Percentiles rank a stretch among this genome's conserved stretches.
phyloP scores from a whole-genome alignment of 345 rosid species.

The Hypericum perforatum region DNA sequence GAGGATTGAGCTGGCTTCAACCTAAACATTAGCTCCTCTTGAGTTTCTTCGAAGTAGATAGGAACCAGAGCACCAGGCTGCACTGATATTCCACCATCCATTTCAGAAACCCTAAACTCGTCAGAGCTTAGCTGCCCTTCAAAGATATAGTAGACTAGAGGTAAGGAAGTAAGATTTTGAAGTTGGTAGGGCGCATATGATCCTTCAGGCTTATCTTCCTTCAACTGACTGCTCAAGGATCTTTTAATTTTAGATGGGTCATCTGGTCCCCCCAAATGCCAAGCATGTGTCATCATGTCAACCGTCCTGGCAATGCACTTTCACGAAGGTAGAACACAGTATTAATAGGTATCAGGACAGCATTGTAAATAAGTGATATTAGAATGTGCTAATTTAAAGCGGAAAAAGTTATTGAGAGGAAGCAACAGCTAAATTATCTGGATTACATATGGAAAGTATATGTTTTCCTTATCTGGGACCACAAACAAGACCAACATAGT shows the following conservation, averaged over 20 bases:
- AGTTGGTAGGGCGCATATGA: slow-evolving; percentile 79
- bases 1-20: slow-evolving; percentile 43
- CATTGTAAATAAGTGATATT: too few relatives aligned
- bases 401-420: too few relatives aligned
- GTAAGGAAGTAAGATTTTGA: slow-evolving; percentile 82
- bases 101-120: slow-evolving; percentile 32
- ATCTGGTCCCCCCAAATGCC: slow-evolving; percentile 32
- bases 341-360: neutral
- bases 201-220: slow-evolving; percentile 36
- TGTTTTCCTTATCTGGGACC: too few relatives aligned
- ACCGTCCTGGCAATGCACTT: slow-evolving; percentile 68
- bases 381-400: too few relatives aligned
- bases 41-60: slow-evolving; percentile 52
- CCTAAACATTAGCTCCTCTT: slow-evolving; percentile 42
- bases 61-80: slow-evolving; percentile 71
- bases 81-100: slow-evolving; percentile 39
- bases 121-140: slow-evolving; percentile 37
- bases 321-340: slow-evolving; percentile 1
- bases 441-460: too few relatives aligned
- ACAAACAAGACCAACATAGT: too few relatives aligned
- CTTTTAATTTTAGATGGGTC: slow-evolving; percentile 31
- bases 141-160: slow-evolving; percentile 53
- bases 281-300: slow-evolving; percentile 65
- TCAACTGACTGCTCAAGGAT: slow-evolving; percentile 22
- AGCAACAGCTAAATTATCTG: too few relatives aligned